These are phyloP conservation scores for Dictyostelium intermedium DNA, from an alignment of 78 protist species.

Conservation along the genomic window DNA sequence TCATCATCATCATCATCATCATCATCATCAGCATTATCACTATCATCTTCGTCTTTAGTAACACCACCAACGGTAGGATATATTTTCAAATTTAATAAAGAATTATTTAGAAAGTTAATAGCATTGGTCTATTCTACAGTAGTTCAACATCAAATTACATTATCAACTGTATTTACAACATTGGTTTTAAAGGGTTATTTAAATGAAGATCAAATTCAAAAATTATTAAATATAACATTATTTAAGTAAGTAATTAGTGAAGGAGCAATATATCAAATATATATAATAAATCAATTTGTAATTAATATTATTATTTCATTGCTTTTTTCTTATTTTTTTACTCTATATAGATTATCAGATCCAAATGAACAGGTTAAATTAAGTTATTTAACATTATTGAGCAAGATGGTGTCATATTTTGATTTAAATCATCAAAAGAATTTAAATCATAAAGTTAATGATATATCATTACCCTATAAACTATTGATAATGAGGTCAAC, in stretches of 20 bases:
- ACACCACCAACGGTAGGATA: background rate
- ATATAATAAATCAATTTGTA: too few relatives aligned
- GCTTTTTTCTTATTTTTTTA: background rate
- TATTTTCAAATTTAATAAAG: background rate
- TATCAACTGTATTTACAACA: conserved; percentile 18
- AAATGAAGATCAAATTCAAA: conserved; percentile 18
- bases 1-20: background rate
- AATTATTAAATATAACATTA: conserved; percentile 34
- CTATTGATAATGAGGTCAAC: conserved; percentile 17
- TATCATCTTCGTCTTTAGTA: background rate
- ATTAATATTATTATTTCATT: too few relatives aligned
- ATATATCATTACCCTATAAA: conserved; percentile 43
- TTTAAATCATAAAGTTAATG: conserved; percentile 21
- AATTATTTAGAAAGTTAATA: conserved; percentile 33
- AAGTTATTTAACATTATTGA: conserved; percentile 14
- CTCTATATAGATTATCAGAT: conserved; percentile 34
- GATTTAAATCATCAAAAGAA: conserved; percentile 53
- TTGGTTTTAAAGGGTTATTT: conserved; percentile 1
- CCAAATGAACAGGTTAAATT: conserved; percentile 1
- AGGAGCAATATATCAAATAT: background rate
- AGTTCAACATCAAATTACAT: background rate
- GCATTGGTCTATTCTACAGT: background rate
- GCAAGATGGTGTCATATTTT: conserved; percentile 11
- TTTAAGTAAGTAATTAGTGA: conserved; percentile 37
- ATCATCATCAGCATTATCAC: background rate